phyloP scores from a whole-genome alignment of 2,329 filamentous ascomycete species.

The Aspergillus versicolor region DNA sequence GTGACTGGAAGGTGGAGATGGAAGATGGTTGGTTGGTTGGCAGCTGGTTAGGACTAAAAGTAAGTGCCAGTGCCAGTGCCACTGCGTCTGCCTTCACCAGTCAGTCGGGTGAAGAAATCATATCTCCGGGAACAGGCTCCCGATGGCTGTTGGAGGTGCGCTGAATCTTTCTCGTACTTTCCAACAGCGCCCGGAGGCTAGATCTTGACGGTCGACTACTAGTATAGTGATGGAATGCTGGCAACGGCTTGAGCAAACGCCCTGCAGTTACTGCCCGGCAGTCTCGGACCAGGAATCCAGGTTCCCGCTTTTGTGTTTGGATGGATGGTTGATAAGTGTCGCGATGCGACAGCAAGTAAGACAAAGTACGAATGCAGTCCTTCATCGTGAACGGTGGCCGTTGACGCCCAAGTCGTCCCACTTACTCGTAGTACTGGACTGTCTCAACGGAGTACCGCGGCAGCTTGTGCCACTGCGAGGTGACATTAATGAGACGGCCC shows the following conservation, averaged over 20 bases:
- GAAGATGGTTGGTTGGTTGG: not conserved
- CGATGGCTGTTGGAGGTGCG: too few relatives aligned
- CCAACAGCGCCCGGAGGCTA: too few relatives aligned
- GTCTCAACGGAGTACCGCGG: not conserved
- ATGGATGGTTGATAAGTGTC: not conserved
- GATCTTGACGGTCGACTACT: too few relatives aligned
- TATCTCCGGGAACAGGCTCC: too few relatives aligned
- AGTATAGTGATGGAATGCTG: too few relatives aligned
- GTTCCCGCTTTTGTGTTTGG: not conserved
- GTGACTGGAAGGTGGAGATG: not conserved
- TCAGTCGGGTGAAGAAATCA: too few relatives aligned
- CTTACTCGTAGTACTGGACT: too few relatives aligned
- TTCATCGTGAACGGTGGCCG: not conserved
- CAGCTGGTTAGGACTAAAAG: not conserved
- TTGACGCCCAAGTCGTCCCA: not conserved
- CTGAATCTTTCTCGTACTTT: too few relatives aligned
- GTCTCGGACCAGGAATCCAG: not conserved
- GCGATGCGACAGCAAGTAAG: not conserved
- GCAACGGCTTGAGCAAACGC: too few relatives aligned
- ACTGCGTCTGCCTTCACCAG: too few relatives aligned
- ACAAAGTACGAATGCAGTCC: not conserved
- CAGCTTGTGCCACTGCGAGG: not conserved
- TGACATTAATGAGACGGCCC: not conserved
- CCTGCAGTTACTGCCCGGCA: too few relatives aligned
- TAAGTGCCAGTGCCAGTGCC: not conserved